Evolutionary conservation across 768 basidiomycete genomes (phyloP).

Genomic region (Favolaschia claudopus): DNA sequence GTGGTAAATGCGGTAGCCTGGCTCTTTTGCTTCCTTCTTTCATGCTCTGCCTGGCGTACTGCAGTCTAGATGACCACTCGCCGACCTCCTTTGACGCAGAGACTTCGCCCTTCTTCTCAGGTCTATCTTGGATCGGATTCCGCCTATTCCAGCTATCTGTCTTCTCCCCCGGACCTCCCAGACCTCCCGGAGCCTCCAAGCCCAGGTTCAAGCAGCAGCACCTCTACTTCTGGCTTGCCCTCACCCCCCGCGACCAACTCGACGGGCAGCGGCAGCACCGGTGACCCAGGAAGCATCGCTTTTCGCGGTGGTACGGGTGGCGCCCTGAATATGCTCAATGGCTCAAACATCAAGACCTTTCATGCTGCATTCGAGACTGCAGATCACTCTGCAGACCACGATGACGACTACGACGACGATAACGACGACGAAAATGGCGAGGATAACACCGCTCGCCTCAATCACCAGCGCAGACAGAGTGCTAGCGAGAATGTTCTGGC

Average conservation of each 20-base stretch:
- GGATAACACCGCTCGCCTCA: conserved; percentile 67
- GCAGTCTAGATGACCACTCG: conserved; percentile 56
- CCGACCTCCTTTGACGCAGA: conserved; percentile 46
- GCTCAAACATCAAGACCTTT: conserved; percentile 44
- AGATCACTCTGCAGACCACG: conserved; percentile 41
- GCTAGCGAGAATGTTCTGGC: conserved; percentile 64
- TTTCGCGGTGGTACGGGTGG: conserved; percentile 37
- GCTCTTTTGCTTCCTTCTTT: not conserved
- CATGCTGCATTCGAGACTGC: conserved; percentile 29
- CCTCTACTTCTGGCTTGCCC: conserved; percentile 71
- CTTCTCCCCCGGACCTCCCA: conserved; percentile 58
- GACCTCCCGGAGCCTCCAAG: conserved; percentile 79
- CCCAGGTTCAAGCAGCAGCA: conserved; percentile 54
- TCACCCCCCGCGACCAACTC: conserved; percentile 89
- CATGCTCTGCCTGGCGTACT: conserved; percentile 25
- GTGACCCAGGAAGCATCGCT: conserved; percentile 58
- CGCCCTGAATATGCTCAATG: conserved; percentile 47
- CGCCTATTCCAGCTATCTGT: conserved; percentile 33
- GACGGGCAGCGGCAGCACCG: conserved; percentile 81
- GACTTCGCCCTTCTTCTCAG: conserved; percentile 66
- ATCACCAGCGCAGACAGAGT: conserved; percentile 44
- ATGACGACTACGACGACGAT: conserved; percentile 54
- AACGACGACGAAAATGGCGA: conserved; percentile 62
- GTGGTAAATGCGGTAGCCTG: conserved; percentile 22
- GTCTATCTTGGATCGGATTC: conserved; percentile 61